Conservation (phyloP, 352 stramenopile genomes). For the Globisporangium abappressorium region DNA sequence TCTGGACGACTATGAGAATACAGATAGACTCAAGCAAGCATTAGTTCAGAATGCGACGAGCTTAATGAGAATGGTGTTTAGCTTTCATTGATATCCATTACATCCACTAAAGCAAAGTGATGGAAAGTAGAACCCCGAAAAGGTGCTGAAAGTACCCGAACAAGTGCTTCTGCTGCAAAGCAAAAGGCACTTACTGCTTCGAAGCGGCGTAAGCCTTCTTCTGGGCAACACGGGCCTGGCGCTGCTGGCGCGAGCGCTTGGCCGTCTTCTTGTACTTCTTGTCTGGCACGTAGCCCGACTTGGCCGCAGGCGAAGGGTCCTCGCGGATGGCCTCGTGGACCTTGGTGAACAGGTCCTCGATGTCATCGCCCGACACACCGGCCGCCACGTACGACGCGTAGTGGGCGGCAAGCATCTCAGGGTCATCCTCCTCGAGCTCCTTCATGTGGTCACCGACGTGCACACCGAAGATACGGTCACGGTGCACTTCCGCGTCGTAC, state of each 20-base stretch:
- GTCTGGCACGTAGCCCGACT: constrained; percentile 90
- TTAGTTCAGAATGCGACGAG: neutral
- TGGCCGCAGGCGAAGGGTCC: constrained; percentile 91
- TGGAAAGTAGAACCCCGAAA: constrained; percentile 9
- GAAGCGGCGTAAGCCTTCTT: constrained; percentile 95
- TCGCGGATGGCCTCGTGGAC: constrained; percentile 98
- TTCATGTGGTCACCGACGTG: constrained; percentile 99
- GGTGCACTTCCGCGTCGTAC: constrained; percentile 98
- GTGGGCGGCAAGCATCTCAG: constrained; percentile 96
- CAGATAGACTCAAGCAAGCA: neutral
- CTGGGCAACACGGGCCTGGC: constrained; percentile 93
- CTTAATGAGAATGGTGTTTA: constrained; percentile 22
- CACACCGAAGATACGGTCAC: constrained; percentile 97
- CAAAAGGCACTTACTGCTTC: constrained; percentile 34
- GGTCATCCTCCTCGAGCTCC: constrained; percentile 99
- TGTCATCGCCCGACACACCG: constrained; percentile 91
- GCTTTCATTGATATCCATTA: constrained; percentile 17
- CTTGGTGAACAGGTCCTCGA: constrained; percentile 90
- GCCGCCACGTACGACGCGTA: constrained; percentile 95
- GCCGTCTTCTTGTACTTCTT: constrained; percentile 93
- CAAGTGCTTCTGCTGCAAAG: neutral
- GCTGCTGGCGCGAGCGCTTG: constrained; percentile 94
- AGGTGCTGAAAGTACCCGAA: constrained; percentile 8
- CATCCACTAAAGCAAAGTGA: neutral
- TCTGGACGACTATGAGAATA: neutral